Base-by-base conservation (phyloP, 1,284 basidiomycete genomes). In the Ceratobasidium sp. region DNA sequence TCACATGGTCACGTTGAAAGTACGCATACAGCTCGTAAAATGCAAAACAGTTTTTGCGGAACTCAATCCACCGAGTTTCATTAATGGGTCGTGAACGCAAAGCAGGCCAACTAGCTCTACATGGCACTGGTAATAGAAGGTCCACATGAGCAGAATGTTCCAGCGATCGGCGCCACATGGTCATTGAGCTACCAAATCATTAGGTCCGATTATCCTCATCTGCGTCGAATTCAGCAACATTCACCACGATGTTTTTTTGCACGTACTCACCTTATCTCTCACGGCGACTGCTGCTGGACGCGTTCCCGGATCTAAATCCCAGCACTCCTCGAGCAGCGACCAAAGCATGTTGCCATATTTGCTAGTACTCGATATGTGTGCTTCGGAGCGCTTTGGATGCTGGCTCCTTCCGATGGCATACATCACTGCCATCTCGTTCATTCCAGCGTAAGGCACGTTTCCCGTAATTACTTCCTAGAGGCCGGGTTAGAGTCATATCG, bases 391-490 rank as follows among this genome's bases (percentile, higher is more conserved):
- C 8, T 41, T 10, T 12, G 68, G 68, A 57, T 41, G 7, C 10
- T 44, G 16, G 4, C 50, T 20, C 41, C 14, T 59, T 52, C 23
- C 20, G 23, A 70, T 52, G n/a, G 30, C n/a, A n/a, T 3, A 18
- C 27, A 71, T 71, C 4, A 71, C 55, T 1, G 23, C 69, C 3
- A 6, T 16, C 16, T 59, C 55, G 18, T 33, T 44, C 8, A 68
- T 14, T 14, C 44, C 27, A 3, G 20, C 14, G 30, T 41, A 71
- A 8, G 70, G 59, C 12, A 62, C 18, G 2, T 62, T n/a, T 41
- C n/a, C 46, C 12, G 59, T 62, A 12, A 62, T 35, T 18, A 30
- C n/a, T 62, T 73, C 59, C 70, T 71, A 48, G 8, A 27, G 27
- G 23, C 12, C 14, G 7, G 5, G n/a, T 48, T 27, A 48, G 41